Conservation (phyloP, 1,139 yeast species). For the Pichiaceae sp. region DNA sequence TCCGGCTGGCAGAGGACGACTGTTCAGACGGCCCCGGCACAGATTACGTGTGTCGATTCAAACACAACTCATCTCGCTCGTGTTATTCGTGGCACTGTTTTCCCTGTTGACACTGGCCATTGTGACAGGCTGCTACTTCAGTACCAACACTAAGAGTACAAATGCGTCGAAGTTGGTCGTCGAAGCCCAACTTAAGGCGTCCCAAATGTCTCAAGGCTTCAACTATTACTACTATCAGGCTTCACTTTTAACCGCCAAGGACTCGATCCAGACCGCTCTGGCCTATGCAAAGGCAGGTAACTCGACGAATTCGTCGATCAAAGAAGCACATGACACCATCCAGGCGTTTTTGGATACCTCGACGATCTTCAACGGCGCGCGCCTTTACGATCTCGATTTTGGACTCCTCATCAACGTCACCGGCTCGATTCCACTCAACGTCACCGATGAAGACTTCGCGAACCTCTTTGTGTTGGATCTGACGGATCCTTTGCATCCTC, state of each 20-base stretch:
- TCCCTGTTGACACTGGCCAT: slow-evolving; percentile 71
- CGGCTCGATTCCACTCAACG: slow-evolving; percentile 27
- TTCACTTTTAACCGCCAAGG: slow-evolving; percentile 58
- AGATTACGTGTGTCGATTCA: slow-evolving; percentile 43
- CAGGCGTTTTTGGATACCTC: slow-evolving; percentile 58
- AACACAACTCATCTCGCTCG: slow-evolving; percentile 74
- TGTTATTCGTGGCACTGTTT: slow-evolving; percentile 64
- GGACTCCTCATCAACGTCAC: slow-evolving; percentile 18
- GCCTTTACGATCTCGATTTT: slow-evolving; percentile 48
- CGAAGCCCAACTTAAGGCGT: slow-evolving; percentile 71
- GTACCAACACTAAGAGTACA: slow-evolving; percentile 50
- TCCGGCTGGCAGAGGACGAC: too few relatives aligned
- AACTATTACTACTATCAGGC: slow-evolving; percentile 61
- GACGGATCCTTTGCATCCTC: slow-evolving; percentile 14
- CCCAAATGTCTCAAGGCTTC: slow-evolving; percentile 67
- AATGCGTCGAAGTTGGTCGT: slow-evolving; percentile 68
- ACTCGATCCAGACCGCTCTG: slow-evolving; percentile 51
- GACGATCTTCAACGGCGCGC: slow-evolving; percentile 55
- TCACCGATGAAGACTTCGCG: slow-evolving; percentile 17
- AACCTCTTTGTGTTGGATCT: slow-evolving; percentile 29
- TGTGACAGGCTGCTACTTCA: slow-evolving; percentile 74
- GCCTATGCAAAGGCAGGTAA: slow-evolving; percentile 68
- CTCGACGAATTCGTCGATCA: slow-evolving; percentile 31
- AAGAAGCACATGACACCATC: slow-evolving; percentile 35
- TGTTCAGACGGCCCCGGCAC: slow-evolving; percentile 10